These are phyloP conservation scores for Ceratocystis alfenasii DNA, from an alignment of 2,329 filamentous ascomycete genomes.

Conservation along the genomic window DNA sequence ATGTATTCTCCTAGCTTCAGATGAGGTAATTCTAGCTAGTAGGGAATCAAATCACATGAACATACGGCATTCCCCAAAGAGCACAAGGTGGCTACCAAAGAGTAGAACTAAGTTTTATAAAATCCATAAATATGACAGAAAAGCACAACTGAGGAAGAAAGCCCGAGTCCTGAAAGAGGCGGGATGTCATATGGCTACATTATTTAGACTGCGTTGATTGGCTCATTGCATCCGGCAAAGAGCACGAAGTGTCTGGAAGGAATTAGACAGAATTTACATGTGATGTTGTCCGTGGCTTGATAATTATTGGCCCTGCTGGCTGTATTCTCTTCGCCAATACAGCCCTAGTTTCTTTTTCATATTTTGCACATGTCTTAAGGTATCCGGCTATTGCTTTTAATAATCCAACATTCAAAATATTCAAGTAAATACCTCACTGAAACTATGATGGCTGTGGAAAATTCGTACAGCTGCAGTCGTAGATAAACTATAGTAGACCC, in stretches of 20 bases:
- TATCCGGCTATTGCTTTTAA: too few relatives aligned
- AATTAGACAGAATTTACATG: not conserved
- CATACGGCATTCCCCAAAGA: not conserved
- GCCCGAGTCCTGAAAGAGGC: not conserved
- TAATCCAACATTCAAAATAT: too few relatives aligned
- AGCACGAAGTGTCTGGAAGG: not conserved
- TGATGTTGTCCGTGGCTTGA: not conserved
- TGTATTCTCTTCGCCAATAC: too few relatives aligned
- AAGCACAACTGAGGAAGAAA: not conserved
- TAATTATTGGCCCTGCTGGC: too few relatives aligned
- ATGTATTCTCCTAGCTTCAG: not conserved
- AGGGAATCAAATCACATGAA: conserved; percentile 6
- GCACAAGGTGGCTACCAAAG: not conserved
- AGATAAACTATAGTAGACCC: too few relatives aligned
- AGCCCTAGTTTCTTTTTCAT: too few relatives aligned
- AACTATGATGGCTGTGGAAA: too few relatives aligned
- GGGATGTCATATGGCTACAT: not conserved
- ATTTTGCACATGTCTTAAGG: too few relatives aligned
- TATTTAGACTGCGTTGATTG: conserved; percentile 4
- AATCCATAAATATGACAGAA: not conserved
- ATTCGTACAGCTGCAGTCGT: too few relatives aligned
- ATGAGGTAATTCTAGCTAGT: conserved; percentile 7
- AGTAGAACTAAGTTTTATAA: not conserved
- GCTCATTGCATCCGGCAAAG: not conserved
- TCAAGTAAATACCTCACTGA: too few relatives aligned